Base-by-base conservation (phyloP, 2,329 filamentous ascomycete species). In the Fusarium chuoi region DNA sequence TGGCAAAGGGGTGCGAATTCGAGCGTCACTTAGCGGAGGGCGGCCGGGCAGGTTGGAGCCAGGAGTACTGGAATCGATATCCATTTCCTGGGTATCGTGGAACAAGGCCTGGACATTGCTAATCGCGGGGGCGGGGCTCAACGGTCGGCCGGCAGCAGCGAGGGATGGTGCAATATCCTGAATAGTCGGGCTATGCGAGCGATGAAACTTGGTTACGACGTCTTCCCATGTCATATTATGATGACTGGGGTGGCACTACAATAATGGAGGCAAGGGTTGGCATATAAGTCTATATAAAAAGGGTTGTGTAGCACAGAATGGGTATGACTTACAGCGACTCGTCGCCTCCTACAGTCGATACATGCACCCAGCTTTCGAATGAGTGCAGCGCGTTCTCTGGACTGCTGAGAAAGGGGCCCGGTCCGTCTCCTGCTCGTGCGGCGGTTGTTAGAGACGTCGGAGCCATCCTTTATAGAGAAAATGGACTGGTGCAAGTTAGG, bases 161-260 rank as follows among this genome's bases (percentile, higher is more conserved):
- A 82, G 71, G 26, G 82, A 81, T 38, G 85, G 83, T 36, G 84
- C 83, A 49, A 88, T 85, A 30, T 89, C 87, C 66, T 86, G 86
- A 52, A 87, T 82, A 35, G 80, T 81, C 38, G 88, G 87, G 73
- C 87, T 89, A 63, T 87, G 84, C 45, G 86, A 85, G 65, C 85
- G 84, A 79, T 84, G 82, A 62, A 88, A 90, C 75, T 89, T 89
- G 75, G 82, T 83, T 52, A 87, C 83, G 22, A 88, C 86, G 70
- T 90, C 88, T 78, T 89, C 88, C 88, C 88, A 90, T 17, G 87
- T 89, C 87, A 89, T 87, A 73, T 87, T 87, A 73, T 89, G 88
- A 78, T 90, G 89, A 73, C 85, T 87, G 20, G 89, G 88, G 74
- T 90, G 87, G 78, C 89, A 90, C 88, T 89, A 83, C 35, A 62